Percentiles rank a stretch among this genome's conserved stretches.
Evolutionary conservation across 2,329 filamentous ascomycete species (phyloP).

Genomic region (Xylariaceae sp.): DNA sequence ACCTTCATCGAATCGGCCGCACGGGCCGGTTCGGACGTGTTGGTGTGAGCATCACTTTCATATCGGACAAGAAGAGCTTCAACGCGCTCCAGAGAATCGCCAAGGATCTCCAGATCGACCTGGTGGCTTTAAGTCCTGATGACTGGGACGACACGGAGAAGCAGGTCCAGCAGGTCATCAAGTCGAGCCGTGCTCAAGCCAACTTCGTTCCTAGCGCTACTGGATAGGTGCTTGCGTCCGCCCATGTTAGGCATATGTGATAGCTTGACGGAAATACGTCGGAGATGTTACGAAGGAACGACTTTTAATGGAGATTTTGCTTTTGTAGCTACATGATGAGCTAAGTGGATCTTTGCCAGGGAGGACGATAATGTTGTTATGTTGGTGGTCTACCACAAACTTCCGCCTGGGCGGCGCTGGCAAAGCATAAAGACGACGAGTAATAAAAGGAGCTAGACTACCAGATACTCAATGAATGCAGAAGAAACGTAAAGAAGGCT

Average conservation of each 20-base stretch:
- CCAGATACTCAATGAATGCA: no score
- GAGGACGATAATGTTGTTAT: no score
- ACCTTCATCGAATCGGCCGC: conserved; percentile 94
- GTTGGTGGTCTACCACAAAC: no score
- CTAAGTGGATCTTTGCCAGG: background rate
- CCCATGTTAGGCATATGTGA: background rate
- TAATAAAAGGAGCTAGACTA: no score
- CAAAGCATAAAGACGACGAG: no score
- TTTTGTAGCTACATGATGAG: conserved; percentile 2
- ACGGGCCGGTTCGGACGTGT: conserved; percentile 96
- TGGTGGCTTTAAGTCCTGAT: conserved; percentile 73
- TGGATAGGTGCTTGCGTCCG: conserved; percentile 1
- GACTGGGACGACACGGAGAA: conserved; percentile 91
- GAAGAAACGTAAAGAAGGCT: no score
- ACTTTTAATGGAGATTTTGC: conserved; percentile 12
- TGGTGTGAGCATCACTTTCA: conserved; percentile 91
- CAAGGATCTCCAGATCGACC: conserved; percentile 70
- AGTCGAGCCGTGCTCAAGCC: conserved; percentile 57
- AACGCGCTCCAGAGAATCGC: conserved; percentile 74
- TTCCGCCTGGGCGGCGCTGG: no score
- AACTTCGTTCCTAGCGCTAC: conserved; percentile 39
- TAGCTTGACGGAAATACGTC: background rate
- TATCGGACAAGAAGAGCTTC: conserved; percentile 81
- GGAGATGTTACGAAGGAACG: conserved; percentile 9
- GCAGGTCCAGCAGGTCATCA: conserved; percentile 75